Evolutionary conservation across 2,329 filamentous ascomycete genomes (phyloP).

Genomic region (Nothomitra cinnamomea): DNA sequence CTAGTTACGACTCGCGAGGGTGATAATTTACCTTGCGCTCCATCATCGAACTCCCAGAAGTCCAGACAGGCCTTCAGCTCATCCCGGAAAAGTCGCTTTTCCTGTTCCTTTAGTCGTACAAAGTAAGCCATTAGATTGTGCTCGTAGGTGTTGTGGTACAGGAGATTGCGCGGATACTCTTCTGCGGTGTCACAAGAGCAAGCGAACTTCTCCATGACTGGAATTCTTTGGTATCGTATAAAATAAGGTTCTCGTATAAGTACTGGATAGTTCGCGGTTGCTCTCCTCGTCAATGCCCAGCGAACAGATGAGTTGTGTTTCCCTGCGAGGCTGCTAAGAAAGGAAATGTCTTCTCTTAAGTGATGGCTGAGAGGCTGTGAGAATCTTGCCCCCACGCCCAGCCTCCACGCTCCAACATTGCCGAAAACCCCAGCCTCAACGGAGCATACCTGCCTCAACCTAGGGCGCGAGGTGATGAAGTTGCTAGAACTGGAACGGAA

Average conservation of each 20-base stretch:
- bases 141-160: not conserved
- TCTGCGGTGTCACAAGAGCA: not conserved
- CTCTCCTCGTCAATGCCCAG: too few relatives aligned
- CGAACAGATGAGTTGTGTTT: not conserved
- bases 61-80: constrained; percentile 2
- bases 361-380: not conserved
- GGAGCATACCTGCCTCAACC: too few relatives aligned
- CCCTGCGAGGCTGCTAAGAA: not conserved
- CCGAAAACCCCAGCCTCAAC: too few relatives aligned
- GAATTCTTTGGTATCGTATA: not conserved
- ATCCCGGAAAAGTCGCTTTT: constrained; percentile 7
- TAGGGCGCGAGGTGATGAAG: too few relatives aligned
- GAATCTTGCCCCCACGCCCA: not conserved
- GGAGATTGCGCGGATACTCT: not conserved
- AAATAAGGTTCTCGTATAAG: not conserved
- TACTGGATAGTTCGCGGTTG: too few relatives aligned
- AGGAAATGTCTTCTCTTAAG: not conserved
- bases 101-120: constrained; percentile 6
- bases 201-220: not conserved
- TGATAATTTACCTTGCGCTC: constrained; percentile 2
- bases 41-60: constrained; percentile 11
- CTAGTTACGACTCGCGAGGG: not conserved
- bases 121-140: constrained; percentile 6
- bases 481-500: too few relatives aligned
- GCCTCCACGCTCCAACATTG: not conserved